Conservation (phyloP, 345 rosid genomes). For the Atalantia buxifolia region DNA sequence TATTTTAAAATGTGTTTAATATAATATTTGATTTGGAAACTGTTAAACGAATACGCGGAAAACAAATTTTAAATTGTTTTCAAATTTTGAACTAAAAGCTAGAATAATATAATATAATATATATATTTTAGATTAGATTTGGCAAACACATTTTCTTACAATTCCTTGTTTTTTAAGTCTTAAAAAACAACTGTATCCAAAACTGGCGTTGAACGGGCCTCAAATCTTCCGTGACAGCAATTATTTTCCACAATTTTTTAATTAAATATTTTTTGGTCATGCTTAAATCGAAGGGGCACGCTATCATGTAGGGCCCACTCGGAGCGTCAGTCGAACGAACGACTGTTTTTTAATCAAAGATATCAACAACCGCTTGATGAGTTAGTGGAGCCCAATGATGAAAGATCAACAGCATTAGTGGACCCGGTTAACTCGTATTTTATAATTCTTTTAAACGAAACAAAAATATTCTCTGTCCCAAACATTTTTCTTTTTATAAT, state of each 20-base stretch:
- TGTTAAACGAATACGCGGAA: too few relatives aligned
- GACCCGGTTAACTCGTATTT: not conserved
- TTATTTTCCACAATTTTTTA: not conserved
- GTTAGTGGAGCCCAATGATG: not conserved
- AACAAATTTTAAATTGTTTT: too few relatives aligned
- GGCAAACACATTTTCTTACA: too few relatives aligned
- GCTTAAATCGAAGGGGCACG: not conserved
- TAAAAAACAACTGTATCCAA: too few relatives aligned
- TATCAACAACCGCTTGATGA: not conserved
- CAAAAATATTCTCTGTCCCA: not conserved
- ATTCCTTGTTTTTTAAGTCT: too few relatives aligned
- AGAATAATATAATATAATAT: too few relatives aligned
- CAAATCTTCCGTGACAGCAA: too few relatives aligned
- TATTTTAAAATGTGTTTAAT: too few relatives aligned
- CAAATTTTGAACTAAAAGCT: too few relatives aligned
- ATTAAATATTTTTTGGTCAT: not conserved
- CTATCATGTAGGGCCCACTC: not conserved
- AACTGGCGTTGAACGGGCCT: too few relatives aligned
- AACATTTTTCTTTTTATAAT: not conserved
- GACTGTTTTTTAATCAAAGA: not conserved
- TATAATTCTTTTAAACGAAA: not conserved
- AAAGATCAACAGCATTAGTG: conserved; percentile 1
- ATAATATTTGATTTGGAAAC: too few relatives aligned
- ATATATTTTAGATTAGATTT: too few relatives aligned
- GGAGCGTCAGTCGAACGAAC: not conserved